A percentile compares a stretch with the other conserved stretches of the same genome.
These are phyloP conservation scores for Boletus vinaceobasis DNA, from an alignment of 768 basidiomycete species.

Conservation along the genomic window DNA sequence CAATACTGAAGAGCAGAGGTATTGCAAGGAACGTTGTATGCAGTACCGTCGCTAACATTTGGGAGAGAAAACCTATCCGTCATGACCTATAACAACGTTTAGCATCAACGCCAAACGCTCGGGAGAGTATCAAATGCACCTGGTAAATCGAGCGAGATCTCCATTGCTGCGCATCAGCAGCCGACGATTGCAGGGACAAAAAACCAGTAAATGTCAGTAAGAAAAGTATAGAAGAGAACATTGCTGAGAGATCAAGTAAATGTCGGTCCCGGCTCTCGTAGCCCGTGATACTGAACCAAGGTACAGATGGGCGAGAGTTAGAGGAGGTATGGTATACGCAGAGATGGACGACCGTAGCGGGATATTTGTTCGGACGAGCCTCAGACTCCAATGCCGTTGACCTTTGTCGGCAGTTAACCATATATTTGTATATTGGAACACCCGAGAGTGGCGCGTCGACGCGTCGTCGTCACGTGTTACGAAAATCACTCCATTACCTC, in stretches of 20 bases:
- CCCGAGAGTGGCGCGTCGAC: slow-evolving; percentile 1
- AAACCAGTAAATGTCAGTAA: slow-evolving; percentile 6
- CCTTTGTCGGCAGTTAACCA: slow-evolving; percentile 21
- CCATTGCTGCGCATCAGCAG: slow-evolving; percentile 48
- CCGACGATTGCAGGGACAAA: slow-evolving; percentile 14
- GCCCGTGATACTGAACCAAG: slow-evolving; percentile 1
- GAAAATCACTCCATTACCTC: slow-evolving; percentile 15
- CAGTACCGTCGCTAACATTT: slow-evolving; percentile 26
- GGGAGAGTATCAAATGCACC: slow-evolving; percentile 21
- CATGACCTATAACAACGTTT: slow-evolving; percentile 34
- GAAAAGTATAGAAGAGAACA: slow-evolving; percentile 10
- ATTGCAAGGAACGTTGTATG: slow-evolving; percentile 40
- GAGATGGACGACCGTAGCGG: background rate
- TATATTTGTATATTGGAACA: slow-evolving; percentile 5
- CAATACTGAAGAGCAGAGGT: slow-evolving; percentile 49
- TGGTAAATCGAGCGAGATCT: slow-evolving; percentile 55
- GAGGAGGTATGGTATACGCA: slow-evolving; percentile 3
- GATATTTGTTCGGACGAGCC: slow-evolving; percentile 5
- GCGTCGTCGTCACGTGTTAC: slow-evolving; percentile 27
- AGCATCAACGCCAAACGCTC: background rate
- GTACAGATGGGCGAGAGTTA: background rate
- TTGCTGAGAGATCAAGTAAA: background rate
- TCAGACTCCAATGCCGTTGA: slow-evolving; percentile 21
- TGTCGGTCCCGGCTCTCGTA: background rate
- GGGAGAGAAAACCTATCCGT: slow-evolving; percentile 62